Conservation (phyloP, 2,329 filamentous ascomycete genomes). For the Dactylellina drechsleri region DNA sequence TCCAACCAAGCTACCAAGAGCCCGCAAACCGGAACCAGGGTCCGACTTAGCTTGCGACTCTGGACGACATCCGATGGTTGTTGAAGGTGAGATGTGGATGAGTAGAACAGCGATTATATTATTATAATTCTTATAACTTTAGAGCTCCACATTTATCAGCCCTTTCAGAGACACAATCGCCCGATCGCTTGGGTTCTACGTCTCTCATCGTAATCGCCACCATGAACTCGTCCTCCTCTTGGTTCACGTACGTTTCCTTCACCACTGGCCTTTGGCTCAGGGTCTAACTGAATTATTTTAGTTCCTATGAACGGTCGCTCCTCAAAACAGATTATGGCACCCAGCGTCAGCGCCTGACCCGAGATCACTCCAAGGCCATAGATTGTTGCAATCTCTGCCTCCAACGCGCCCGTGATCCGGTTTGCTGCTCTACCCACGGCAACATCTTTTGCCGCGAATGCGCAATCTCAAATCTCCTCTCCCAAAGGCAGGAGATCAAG, state of each 20-base stretch:
- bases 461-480: conserved; percentile 86
- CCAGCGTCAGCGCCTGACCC: conserved; percentile 81
- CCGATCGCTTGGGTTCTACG: not conserved
- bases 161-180: not conserved
- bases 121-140: too few relatives aligned
- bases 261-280: not conserved
- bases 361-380: conserved; percentile 92
- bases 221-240: conserved; percentile 79
- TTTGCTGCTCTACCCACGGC: conserved; percentile 79
- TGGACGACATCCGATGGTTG: conserved; percentile 3
- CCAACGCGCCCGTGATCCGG: conserved; percentile 80
- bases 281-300: conserved; percentile 29
- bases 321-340: conserved; percentile 84
- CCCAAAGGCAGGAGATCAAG: conserved; percentile 91
- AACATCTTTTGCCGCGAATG: conserved; percentile 97
- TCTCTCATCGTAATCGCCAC: not conserved
- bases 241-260: conserved; percentile 73
- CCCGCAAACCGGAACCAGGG: not conserved
- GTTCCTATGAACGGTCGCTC: conserved; percentile 81
- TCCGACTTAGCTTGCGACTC: not conserved
- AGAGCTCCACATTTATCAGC: too few relatives aligned
- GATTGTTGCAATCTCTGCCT: conserved; percentile 89
- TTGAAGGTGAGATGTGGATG: not conserved
- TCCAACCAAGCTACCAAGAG: not conserved
- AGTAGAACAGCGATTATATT: too few relatives aligned